Base-by-base conservation (phyloP, 306 rosid genomes). In the Corylus avellana region DNA sequence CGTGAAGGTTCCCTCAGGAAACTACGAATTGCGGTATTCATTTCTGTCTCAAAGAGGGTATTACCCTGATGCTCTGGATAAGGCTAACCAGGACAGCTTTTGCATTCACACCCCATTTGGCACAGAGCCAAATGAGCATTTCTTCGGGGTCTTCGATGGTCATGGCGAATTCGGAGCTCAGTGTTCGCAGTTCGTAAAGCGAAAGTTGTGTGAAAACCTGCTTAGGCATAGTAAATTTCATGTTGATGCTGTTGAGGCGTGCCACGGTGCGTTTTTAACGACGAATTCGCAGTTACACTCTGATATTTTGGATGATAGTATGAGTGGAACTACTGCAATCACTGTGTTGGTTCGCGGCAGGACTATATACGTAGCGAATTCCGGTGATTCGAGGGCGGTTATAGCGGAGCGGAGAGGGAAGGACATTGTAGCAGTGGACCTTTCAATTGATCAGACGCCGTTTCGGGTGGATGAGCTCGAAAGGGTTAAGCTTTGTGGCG, bases 301-400 rank as follows among this genome's bases (percentile, higher is more conserved):
- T 5, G 99, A 89, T 74, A 55, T 12, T 84, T 83, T 91, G 86
- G 99, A 96, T 76, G 99, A 96, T 62, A 89, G 88, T 73, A 96
- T 96, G 99, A 96, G 99, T 80, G 99, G 99, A 1, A 96, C 99
- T 3, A 96, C 98, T 4, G 97, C 98, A 10, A 89, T 90, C 78
- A 93, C 98, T 1, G 91, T 91, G 53, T 74, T 96, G 77, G 98
- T 93, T 68, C 78, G 98, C 32, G 99, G 98, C 37, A 89, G 81
- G 80, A 93, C 97, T 22, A 78, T 96, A 27, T 89, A 87, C 44
- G 91, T 93, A 37, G 96, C 98, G 8, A 96, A 96, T 96, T 93
- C 94, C 0, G 99, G 99, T 13, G 99, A 96, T 73, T 96, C 99
- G 4, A 92, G 99, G 80, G 99, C 98, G 12, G 93, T 96, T 81